These are phyloP conservation scores for Moesziomyces antarcticus DNA, from an alignment of 1,284 basidiomycete genomes.

Conservation along the genomic window DNA sequence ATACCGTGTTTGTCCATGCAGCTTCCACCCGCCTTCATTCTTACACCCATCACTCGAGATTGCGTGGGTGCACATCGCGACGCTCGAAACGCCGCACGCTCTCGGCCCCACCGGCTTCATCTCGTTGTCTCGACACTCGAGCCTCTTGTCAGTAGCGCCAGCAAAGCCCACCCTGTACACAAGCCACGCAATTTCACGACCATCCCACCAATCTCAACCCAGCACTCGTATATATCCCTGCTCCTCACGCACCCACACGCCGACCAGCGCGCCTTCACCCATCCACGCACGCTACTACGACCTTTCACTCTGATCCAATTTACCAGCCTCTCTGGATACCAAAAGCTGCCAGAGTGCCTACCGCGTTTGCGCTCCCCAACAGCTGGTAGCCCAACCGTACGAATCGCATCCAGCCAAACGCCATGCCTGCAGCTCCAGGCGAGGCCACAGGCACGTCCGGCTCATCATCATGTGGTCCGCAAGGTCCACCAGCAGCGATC, in stretches of 20 bases:
- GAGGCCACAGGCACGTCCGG: slow-evolving; percentile 6
- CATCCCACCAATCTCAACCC: background rate
- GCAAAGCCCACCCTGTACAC: background rate
- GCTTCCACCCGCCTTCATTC: background rate
- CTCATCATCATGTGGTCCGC: slow-evolving; percentile 6
- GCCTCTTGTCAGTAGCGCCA: background rate
- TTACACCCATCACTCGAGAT: background rate
- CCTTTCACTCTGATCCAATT: no score
- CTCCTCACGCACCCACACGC: no score
- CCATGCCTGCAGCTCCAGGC: slow-evolving; percentile 6
- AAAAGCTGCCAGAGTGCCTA: background rate
- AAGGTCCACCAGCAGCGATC: slow-evolving; percentile 30
- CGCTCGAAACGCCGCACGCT: background rate
- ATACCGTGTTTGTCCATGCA: background rate
- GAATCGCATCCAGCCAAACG: background rate
- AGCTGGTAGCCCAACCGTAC: no score
- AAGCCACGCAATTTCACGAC: background rate
- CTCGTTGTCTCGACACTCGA: background rate
- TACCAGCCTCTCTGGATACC: background rate
- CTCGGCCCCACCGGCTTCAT: background rate
- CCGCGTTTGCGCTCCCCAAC: no score
- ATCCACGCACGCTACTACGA: no score
- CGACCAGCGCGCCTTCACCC: no score
- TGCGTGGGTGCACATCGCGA: background rate
- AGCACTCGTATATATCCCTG: background rate